Conservation (phyloP, 805 yeast species). For the Barnettozyma wickerhamii region DNA sequence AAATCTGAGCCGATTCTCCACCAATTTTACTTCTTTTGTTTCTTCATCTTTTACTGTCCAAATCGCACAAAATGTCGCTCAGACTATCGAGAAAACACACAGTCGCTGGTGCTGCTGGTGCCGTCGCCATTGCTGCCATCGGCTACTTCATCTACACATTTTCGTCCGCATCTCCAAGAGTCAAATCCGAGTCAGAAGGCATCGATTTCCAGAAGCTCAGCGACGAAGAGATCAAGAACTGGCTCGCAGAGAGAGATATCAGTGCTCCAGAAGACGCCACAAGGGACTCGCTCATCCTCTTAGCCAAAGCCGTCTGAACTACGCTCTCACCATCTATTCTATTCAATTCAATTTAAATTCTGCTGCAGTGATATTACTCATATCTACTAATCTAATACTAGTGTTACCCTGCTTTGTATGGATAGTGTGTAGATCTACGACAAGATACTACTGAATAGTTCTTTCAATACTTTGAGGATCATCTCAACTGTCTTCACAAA, state of each 20-base stretch:
- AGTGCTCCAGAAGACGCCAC: conserved; percentile 13
- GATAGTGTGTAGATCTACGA: no score
- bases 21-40: no score
- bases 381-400: no score
- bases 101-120: conserved; percentile 9
- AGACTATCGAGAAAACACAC: conserved; percentile 16
- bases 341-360: neutral
- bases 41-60: neutral
- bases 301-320: conserved; percentile 9
- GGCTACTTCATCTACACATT: conserved; percentile 17
- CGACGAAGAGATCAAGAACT: conserved; percentile 12
- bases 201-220: conserved; percentile 4
- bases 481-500: no score
- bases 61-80: conserved; percentile 3
- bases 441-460: no score
- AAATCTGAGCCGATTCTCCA: no score
- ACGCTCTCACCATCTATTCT: neutral
- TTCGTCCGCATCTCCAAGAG: conserved; percentile 13
- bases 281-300: conserved; percentile 8
- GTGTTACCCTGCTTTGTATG: no score
- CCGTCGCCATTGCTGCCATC: conserved; percentile 13
- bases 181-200: conserved; percentile 2
- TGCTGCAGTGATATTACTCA: no score
- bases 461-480: no score
- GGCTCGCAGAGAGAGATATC: conserved; percentile 6